These are phyloP conservation scores for Candida glucosophila DNA, from an alignment of 1,139 yeast genomes.

Conservation along the genomic window DNA sequence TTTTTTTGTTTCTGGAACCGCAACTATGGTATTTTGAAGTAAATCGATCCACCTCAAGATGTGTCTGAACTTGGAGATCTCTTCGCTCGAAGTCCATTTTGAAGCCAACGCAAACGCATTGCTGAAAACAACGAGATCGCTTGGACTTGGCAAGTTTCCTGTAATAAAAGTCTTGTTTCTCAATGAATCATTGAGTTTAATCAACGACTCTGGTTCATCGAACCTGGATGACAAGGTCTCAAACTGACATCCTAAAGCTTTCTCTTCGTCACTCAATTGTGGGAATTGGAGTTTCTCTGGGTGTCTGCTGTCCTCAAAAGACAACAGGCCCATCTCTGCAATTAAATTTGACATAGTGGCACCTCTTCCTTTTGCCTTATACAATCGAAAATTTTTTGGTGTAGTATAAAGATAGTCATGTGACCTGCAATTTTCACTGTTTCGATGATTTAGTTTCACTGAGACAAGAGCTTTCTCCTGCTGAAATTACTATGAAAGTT, in stretches of 20 bases:
- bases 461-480: no score
- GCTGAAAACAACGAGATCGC: constrained; percentile 64
- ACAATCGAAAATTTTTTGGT: constrained; percentile 1
- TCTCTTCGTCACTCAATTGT: constrained; percentile 37
- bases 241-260: constrained; percentile 80
- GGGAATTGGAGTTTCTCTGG: constrained; percentile 23
- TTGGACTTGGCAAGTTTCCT: constrained; percentile 55
- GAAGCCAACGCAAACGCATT: constrained; percentile 53
- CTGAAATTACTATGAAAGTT: no score
- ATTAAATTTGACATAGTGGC: constrained; percentile 38
- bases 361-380: no score
- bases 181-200: constrained; percentile 59
- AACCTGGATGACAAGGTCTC: constrained; percentile 58
- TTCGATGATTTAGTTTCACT: no score
- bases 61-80: constrained; percentile 59
- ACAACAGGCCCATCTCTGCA: constrained; percentile 29
- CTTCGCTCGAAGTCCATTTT: constrained; percentile 47
- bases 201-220: constrained; percentile 45
- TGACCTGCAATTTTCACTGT: no score
- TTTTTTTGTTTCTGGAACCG: constrained; percentile 45
- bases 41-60: constrained; percentile 86
- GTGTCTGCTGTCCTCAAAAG: constrained; percentile 24
- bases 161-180: constrained; percentile 62
- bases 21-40: constrained; percentile 59
- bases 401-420: no score